Percentiles rank a stretch among this genome's conserved stretches.
phyloP scores from a whole-genome alignment of 345 rosid species.

The Salix brachista region DNA sequence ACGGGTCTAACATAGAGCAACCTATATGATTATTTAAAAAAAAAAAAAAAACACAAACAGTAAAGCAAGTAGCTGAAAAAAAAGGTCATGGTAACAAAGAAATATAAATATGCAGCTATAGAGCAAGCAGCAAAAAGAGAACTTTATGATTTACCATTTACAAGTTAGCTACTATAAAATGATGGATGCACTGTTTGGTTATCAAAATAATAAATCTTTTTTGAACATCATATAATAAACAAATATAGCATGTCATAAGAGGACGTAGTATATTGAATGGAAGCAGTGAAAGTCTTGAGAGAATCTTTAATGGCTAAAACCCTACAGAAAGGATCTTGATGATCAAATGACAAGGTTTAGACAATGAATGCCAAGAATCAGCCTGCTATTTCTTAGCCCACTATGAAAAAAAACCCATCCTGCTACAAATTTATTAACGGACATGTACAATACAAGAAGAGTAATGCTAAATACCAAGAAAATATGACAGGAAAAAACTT shows the following conservation, averaged over 20 bases:
- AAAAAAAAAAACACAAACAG: not conserved
- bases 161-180: not conserved
- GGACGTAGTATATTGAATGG: not conserved
- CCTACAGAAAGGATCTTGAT: not conserved
- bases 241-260: not conserved
- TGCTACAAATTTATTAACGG: not conserved
- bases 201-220: not conserved
- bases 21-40: not conserved
- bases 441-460: not conserved
- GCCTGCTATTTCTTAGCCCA: not conserved
- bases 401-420: not conserved
- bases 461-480: too few relatives aligned
- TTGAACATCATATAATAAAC: not conserved
- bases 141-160: not conserved
- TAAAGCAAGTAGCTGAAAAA: not conserved
- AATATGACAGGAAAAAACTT: too few relatives aligned
- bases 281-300: not conserved
- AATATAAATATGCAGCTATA: not conserved
- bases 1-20: not conserved
- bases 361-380: not conserved
- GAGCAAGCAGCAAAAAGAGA: not conserved
- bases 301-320: not conserved
- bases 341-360: not conserved
- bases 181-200: not conserved
- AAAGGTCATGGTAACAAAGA: not conserved